Conservation (phyloP, 1,284 basidiomycete genomes). For the Athelia sp. region DNA sequence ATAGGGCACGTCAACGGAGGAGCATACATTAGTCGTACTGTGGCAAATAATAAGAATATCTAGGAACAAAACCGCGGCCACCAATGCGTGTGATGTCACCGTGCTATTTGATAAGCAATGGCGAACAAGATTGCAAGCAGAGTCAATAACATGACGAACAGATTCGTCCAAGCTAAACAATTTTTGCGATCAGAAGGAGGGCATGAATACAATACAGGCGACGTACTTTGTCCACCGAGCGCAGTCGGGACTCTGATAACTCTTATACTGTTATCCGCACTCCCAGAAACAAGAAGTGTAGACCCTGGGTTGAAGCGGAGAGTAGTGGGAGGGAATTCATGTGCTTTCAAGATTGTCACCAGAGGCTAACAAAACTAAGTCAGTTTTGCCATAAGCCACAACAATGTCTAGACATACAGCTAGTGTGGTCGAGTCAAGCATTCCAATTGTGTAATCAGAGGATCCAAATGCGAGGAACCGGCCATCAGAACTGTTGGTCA, state of each 20-base stretch:
- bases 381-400: neutral
- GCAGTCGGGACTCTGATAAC: conserved; percentile 70
- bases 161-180: conserved; percentile 42
- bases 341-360: conserved; percentile 85
- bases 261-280: conserved; percentile 87
- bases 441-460: conserved; percentile 83
- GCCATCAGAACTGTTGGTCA: conserved; percentile 65
- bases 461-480: conserved; percentile 81
- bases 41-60: neutral
- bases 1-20: too few relatives aligned
- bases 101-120: conserved; percentile 9
- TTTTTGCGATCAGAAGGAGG: conserved; percentile 8
- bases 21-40: too few relatives aligned
- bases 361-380: conserved; percentile 55
- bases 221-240: conserved; percentile 40
- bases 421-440: conserved; percentile 79
- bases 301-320: conserved; percentile 84
- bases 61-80: neutral
- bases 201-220: conserved; percentile 41
- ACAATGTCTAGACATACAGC: conserved; percentile 48
- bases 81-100: neutral
- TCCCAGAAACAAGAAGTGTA: conserved; percentile 83
- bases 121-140: conserved; percentile 20
- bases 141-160: conserved; percentile 12
- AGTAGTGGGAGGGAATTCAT: conserved; percentile 92